A percentile compares a stretch with the other conserved stretches of the same genome.
These are phyloP conservation scores for Tephrocybe rancida DNA, from an alignment of 768 basidiomycete genomes.

Conservation along the genomic window DNA sequence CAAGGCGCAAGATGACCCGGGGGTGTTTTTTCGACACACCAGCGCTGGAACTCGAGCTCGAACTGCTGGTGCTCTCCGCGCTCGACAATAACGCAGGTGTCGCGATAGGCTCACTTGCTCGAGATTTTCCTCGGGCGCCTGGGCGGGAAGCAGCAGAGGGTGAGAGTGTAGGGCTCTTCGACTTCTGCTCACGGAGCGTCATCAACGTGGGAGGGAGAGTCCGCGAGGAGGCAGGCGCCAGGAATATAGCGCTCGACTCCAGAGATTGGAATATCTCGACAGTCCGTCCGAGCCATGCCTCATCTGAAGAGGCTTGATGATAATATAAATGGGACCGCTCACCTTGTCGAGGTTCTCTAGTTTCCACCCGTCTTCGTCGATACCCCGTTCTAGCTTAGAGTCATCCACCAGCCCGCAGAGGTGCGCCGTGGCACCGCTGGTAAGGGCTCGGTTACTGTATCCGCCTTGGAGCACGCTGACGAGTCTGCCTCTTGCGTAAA, in stretches of 20 bases:
- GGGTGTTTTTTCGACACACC: constrained; percentile 33
- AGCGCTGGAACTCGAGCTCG: constrained; percentile 45
- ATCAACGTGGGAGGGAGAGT: constrained; percentile 3
- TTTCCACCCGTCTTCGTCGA: no score
- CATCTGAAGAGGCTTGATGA: no score
- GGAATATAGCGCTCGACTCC: constrained; percentile 27
- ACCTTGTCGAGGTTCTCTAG: no score
- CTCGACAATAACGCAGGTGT: constrained; percentile 1
- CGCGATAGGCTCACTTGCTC: neutral
- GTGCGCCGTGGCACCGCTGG: no score
- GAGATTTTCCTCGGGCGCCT: no score
- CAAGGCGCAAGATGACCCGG: constrained; percentile 33
- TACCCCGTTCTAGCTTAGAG: no score
- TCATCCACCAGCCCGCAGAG: no score
- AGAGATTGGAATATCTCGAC: constrained; percentile 49
- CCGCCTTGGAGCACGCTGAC: no score
- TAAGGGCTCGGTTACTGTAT: no score
- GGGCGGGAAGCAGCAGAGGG: neutral
- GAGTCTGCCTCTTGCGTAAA: no score
- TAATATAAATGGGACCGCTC: no score
- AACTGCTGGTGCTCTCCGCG: constrained; percentile 17
- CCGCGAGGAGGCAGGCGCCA: constrained; percentile 4
- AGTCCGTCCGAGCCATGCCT: no score
- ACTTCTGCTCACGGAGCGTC: constrained; percentile 16
- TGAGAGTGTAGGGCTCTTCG: constrained; percentile 13